These are phyloP conservation scores for Pseudogymnoascus sp. DNA, from an alignment of 2,329 filamentous ascomycete species.

Conservation along the genomic window DNA sequence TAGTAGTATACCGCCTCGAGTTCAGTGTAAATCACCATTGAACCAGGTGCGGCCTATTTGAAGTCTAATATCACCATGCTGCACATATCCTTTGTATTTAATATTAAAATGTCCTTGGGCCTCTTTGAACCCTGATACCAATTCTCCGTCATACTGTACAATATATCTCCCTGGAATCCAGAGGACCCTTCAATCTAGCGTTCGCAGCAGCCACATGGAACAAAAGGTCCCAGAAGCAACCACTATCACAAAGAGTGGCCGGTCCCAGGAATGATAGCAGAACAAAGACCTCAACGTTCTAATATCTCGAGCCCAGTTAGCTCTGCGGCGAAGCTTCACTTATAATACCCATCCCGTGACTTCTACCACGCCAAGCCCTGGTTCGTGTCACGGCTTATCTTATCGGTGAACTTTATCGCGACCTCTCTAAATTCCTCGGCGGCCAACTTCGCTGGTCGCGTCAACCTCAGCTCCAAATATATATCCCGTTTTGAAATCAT, in stretches of 20 bases:
- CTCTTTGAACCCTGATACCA: too few relatives aligned
- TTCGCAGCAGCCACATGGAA: not conserved
- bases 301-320: not conserved
- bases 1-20: not conserved
- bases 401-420: conserved; percentile 5
- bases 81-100: not conserved
- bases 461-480: not conserved
- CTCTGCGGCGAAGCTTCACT: not conserved
- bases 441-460: conserved; percentile 1
- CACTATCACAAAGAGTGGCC: not conserved
- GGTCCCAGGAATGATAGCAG: not conserved
- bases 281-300: not conserved
- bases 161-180: too few relatives aligned
- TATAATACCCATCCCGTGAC: not conserved
- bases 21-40: not conserved
- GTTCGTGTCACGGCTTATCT: conserved; percentile 1
- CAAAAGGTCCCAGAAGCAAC: not conserved
- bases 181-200: not conserved
- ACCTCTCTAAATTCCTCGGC: not conserved
- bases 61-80: not conserved
- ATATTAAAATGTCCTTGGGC: not conserved
- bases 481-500: not conserved
- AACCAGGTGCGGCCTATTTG: not conserved
- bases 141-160: too few relatives aligned
- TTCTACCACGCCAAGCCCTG: not conserved